Base-by-base conservation (phyloP, 257 asterid genomes). In the Solanum rostratum region DNA sequence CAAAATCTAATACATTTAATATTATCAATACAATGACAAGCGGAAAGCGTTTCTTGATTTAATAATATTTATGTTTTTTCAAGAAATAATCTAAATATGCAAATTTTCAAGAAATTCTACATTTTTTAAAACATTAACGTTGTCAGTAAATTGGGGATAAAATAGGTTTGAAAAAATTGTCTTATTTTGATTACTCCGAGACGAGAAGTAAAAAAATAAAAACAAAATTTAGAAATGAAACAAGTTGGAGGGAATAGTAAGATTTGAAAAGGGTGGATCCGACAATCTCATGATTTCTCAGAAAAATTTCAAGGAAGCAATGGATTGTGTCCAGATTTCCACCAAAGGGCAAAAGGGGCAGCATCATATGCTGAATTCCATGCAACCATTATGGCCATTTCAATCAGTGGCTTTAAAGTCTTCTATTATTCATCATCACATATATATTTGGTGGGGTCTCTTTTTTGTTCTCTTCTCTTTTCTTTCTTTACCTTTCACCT, bases 301-400 rank as follows among this genome's bases (percentile, higher is more conserved):
- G 84, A 73, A 81, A 83, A 88, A 18, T 83, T 91, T 92, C 91
- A 92, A 91, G 90, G 84, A 54, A 76, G 91, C 87, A 90, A 90
- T 91, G 83, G 84, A 91, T 80, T 86, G 85, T 85, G 49, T 74
- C 68, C 57, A 39, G 84, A 41, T n/a, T 6, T 53, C 57, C 46
- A 86, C 63, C 39, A 29, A 84, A 59, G 18, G 63, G 30, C 39
- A 70, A 60, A 59, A 29, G 62, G 49, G 65, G 78, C 85, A 71
- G 74, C 79, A 52, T 52, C 57, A 63, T 84, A 89, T 88, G 91
- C 93, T 92, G 98, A 95, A 95, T 95, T 95, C 97, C 94, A 95
- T 93, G 98, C 97, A 92, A 88, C 92, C 90, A 93, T 95, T 89
- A 92, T 89, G 91, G 88, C 94, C 33, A 87, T 88, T 88, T 88